Percentiles rank a stretch among this genome's conserved stretches.
Evolutionary conservation across 148 eudicot species (phyloP).

Genomic region (Euryodendron excelsum): DNA sequence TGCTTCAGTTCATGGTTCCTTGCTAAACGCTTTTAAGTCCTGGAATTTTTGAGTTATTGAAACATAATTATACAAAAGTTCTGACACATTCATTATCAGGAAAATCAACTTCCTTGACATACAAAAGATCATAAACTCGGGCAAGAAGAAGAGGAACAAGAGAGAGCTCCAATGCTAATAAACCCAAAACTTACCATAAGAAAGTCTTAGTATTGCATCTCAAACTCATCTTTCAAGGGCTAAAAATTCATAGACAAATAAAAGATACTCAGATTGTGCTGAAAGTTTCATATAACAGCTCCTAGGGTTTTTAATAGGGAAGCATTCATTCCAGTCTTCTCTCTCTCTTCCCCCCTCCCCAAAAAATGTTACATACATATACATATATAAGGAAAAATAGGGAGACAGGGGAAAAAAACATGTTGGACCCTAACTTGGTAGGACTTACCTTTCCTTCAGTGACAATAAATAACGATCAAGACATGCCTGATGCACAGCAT

Average conservation of each 20-base stretch:
- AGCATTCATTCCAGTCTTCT: too few species aligned
- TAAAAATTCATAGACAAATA: not conserved
- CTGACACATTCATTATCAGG: not conserved
- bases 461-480: conserved; percentile 93
- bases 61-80: not conserved
- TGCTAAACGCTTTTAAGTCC: not conserved
- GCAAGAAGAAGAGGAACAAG: not conserved
- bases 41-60: not conserved
- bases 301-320: conserved; percentile 1
- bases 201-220: not conserved
- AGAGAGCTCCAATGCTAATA: not conserved
- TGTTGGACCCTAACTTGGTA: not conserved
- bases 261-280: not conserved
- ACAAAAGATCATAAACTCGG: not conserved
- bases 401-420: too few species aligned
- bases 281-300: not conserved
- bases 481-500: conserved; percentile 96
- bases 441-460: conserved; percentile 69
- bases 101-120: not conserved
- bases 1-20: not conserved
- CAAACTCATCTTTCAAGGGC: not conserved
- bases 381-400: too few species aligned
- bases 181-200: not conserved
- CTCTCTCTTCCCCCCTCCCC: too few species aligned
- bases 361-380: too few species aligned